Percentiles rank a stretch among this genome's conserved stretches.
Conservation (phyloP, 257 asterid species). For the Solanum commersonii region DNA sequence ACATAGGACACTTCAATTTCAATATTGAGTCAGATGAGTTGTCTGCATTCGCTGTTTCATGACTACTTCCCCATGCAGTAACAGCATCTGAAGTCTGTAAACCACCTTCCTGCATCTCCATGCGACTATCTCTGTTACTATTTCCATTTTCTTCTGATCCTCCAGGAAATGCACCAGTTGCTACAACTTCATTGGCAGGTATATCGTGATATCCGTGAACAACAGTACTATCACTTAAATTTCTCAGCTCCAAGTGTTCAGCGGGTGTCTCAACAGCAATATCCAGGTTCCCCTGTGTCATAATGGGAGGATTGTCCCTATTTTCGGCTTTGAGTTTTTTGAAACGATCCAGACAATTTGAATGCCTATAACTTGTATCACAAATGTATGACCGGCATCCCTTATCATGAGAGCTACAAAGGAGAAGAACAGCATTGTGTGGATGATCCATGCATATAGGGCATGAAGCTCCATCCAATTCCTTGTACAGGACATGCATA, state of each 20-base stretch:
- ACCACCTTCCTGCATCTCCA: conserved; percentile 13
- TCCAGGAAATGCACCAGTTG: conserved; percentile 5
- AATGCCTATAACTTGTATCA: conserved; percentile 89
- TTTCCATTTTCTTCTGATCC: conserved; percentile 11
- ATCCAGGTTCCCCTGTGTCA: conserved; percentile 7
- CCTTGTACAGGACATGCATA: conserved; percentile 54
- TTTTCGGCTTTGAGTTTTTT: conserved; percentile 59
- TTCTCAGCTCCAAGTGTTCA: conserved; percentile 14
- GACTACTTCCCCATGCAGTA: conserved; percentile 16
- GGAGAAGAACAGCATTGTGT: conserved; percentile 76
- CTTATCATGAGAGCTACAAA: conserved; percentile 79
- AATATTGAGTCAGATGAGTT: conserved; percentile 21
- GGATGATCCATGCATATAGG: conserved; percentile 91
- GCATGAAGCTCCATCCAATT: conserved; percentile 91
- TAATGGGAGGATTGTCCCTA: conserved; percentile 16
- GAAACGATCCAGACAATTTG: conserved; percentile 84
- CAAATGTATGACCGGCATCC: conserved; percentile 90
- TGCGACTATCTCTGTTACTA: conserved; percentile 1
- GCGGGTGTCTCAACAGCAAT: background rate
- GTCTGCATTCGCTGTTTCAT: conserved; percentile 18
- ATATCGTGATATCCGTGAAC: conserved; percentile 2
- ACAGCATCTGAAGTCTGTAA: background rate
- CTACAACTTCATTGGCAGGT: conserved; percentile 2
- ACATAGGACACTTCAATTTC: conserved; percentile 69
- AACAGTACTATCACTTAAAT: conserved; percentile 6